Evolutionary conservation across 208 protist genomes (phyloP).

Genomic region (Crithidia mellificae): DNA sequence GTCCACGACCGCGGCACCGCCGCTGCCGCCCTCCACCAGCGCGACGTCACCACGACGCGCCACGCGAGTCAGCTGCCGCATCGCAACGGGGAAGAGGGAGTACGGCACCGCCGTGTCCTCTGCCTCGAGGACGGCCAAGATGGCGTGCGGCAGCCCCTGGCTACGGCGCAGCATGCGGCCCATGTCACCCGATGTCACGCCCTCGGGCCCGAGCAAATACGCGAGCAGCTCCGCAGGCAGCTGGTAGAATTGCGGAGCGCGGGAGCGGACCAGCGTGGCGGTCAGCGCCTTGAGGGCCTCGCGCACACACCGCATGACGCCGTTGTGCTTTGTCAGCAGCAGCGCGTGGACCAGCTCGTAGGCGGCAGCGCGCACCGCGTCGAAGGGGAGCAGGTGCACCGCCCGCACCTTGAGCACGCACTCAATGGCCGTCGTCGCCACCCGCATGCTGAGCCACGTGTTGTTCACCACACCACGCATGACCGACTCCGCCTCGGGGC

Average conservation of each 20-base stretch:
- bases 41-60: constrained; percentile 29
- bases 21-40: neutral
- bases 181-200: constrained; percentile 73
- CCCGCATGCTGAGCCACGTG: constrained; percentile 86
- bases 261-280: constrained; percentile 66
- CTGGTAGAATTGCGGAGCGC: constrained; percentile 43
- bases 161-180: constrained; percentile 86
- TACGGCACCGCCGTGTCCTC: constrained; percentile 73
- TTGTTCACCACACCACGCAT: constrained; percentile 90
- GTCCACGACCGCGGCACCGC: neutral
- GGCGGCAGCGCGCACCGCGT: constrained; percentile 41
- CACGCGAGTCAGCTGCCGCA: constrained; percentile 59
- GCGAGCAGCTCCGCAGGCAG: constrained; percentile 68
- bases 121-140: constrained; percentile 81
- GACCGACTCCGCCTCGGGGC: constrained; percentile 42
- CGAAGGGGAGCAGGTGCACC: constrained; percentile 45
- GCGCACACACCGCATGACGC: constrained; percentile 84
- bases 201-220: constrained; percentile 72
- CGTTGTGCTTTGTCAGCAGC: constrained; percentile 90
- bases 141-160: constrained; percentile 86
- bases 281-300: constrained; percentile 57
- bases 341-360: constrained; percentile 73
- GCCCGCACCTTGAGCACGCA: constrained; percentile 42
- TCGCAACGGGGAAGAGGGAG: constrained; percentile 70
- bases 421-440: constrained; percentile 46